These are phyloP conservation scores for Penicillium ochrochloron DNA, from an alignment of 495 filamentous ascomycete species.

Conservation along the genomic window DNA sequence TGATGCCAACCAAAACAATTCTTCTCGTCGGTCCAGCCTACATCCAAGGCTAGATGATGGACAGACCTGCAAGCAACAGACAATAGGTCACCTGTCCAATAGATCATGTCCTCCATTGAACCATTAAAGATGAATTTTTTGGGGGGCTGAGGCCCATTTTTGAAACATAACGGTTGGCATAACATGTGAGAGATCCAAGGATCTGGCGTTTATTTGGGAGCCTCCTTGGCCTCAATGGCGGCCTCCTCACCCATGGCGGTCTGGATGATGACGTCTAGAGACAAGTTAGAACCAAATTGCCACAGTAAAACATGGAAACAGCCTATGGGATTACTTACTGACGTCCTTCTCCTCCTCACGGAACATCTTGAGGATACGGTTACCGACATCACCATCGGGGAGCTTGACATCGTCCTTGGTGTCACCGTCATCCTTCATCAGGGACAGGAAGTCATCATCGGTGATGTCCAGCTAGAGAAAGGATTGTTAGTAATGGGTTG, in stretches of 20 bases:
- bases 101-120: conserved; percentile 39
- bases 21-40: conserved; percentile 42
- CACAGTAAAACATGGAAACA: not conserved
- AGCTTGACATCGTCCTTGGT: conserved; percentile 95
- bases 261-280: conserved; percentile 82
- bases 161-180: conserved; percentile 41
- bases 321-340: conserved; percentile 64
- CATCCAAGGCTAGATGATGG: conserved; percentile 44
- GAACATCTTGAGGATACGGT: conserved; percentile 79
- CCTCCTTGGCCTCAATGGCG: conserved; percentile 93
- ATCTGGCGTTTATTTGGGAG: conserved; percentile 52
- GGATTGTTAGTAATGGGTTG: not conserved
- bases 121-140: conserved; percentile 38
- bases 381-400: conserved; percentile 85
- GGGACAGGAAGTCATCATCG: conserved; percentile 88
- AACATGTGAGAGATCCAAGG: conserved; percentile 36
- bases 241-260: conserved; percentile 95
- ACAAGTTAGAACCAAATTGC: conserved; percentile 14
- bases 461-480: conserved; percentile 73
- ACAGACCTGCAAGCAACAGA: conserved; percentile 30
- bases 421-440: conserved; percentile 79
- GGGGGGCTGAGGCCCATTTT: conserved; percentile 31
- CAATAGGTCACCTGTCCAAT: conserved; percentile 36
- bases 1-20: conserved; percentile 50
- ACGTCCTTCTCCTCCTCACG: conserved; percentile 74